A percentile compares a stretch with the other conserved stretches of the same genome.
These are phyloP conservation scores for Gynandropsis gynandra DNA, from an alignment of 345 rosid genomes.

Conservation along the genomic window DNA sequence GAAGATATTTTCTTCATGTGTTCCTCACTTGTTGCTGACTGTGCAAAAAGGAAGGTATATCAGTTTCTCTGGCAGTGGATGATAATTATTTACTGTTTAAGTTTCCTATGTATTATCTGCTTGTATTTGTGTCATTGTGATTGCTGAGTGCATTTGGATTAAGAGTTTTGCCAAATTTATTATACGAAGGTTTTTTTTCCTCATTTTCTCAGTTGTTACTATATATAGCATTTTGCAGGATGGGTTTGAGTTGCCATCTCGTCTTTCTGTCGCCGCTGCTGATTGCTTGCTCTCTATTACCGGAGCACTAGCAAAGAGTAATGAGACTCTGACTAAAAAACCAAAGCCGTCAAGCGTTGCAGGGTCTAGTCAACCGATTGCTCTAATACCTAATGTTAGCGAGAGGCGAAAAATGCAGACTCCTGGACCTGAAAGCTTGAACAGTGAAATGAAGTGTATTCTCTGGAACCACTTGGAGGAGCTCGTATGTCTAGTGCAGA, in stretches of 20 bases:
- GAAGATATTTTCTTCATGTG: slow-evolving; percentile 49
- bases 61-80: slow-evolving; percentile 8
- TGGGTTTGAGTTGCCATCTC: slow-evolving; percentile 79
- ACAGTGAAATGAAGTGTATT: slow-evolving; percentile 32
- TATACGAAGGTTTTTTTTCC: background rate
- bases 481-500: slow-evolving; percentile 45
- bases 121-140: background rate
- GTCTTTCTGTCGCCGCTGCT: slow-evolving; percentile 81
- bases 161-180: no score
- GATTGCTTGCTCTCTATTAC: slow-evolving; percentile 73
- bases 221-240: slow-evolving; percentile 55
- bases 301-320: slow-evolving; percentile 58
- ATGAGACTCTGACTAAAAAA: slow-evolving; percentile 31
- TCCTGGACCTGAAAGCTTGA: slow-evolving; percentile 28
- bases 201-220: slow-evolving; percentile 15
- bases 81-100: background rate
- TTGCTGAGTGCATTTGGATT: background rate
- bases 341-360: slow-evolving; percentile 28
- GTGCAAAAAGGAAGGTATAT: slow-evolving; percentile 63
- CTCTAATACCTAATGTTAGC: slow-evolving; percentile 22
- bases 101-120: background rate
- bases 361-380: slow-evolving; percentile 28
- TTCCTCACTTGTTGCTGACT: slow-evolving; percentile 37
- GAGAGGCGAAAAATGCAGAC: slow-evolving; percentile 34
- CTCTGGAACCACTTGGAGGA: slow-evolving; percentile 59